Evolutionary conservation across 495 filamentous ascomycete species (phyloP), one percentile per base, ranked within the genome.

Genomic region (Neurospora sp.): DNA sequence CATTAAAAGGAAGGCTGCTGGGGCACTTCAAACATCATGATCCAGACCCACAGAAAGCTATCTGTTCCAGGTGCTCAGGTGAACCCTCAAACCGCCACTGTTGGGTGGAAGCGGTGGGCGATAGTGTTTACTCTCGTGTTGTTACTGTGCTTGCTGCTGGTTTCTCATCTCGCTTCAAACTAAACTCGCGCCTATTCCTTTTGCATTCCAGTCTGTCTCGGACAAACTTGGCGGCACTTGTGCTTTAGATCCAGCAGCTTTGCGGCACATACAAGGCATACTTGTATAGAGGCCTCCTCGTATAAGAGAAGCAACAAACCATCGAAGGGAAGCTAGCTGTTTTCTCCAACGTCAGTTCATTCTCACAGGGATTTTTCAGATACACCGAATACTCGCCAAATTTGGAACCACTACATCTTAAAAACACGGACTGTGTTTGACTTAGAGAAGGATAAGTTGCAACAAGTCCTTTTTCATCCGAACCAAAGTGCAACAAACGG

Each of bases 21-120:
- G 23, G 71, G 74, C 74, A 74, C 77, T 71, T 20, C 46, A 71
- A 70, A 38, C 75, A 38, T 69, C 5, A 14, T 72, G 59, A 18
- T 69, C 23, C 70, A 74, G 35, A 42, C 74, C 16, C 70, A 73
- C 38, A 42, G 39, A 48, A 54, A 70, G 5, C 72, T 70, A 54
- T 18, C 70, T 69, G 38, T 31, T 66, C 27, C 54, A 66, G 12
- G 18, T 35, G 4, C 23, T 35, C 14, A 35, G 54, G 6, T 9
- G 42, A 46, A 62, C 18, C n/a, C 44, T 20, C 44, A 12, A 66
- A 35, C 54, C 54, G 27, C 23, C 31, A 66, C 23, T 66, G 54
- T 14, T 5, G 20, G 48, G 20, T 14, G 54, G 27, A 35, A 6
- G 54, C 12, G 14, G 54, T 66, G 27, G 54, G 54, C 4, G 54